Evolutionary conservation across 805 yeast genomes (phyloP), one percentile per base, ranked within the genome.

Genomic region (Candida coquimbonensis): DNA sequence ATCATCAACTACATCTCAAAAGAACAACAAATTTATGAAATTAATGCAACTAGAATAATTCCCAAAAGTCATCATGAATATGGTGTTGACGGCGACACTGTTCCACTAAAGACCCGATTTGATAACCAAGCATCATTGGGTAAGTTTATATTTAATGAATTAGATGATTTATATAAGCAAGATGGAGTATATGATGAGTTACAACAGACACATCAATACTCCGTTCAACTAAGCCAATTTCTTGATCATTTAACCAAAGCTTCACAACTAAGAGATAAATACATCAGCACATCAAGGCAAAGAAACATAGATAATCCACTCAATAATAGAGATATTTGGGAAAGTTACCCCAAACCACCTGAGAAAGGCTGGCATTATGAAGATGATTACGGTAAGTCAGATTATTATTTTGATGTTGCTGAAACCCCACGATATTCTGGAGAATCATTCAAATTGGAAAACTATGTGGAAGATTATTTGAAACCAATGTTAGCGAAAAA

Each of bases 261-360:
- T 12, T 37, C 83, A 42, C 74, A 73, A 11, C 55, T 82, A 44
- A 75, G 97, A 53, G 82, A 77, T 53, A 78, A 77, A 53, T 90
- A 88, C 63, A 74, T 81, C 57, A 54, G 57, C 3, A 50, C 75
- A 3, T 86, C 96, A 1, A 50, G 75, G 26, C 98, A 90, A 64
- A 72, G 80, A 49, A 81, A 79, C 36, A 53, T 60, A 36, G 78
- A 78, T 45, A 89, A 91, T 62, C 95, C 96, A 4, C 81, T 87
- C 56, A 83, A 89, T 63, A 32, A 36, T 24, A 64, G 63, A 7
- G 11, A 33, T 35, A 60, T 68, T 6, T 89, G 96, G 96, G 63
- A 64, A n/a, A 77, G 87, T 31, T 89, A 87, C 60, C 97, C 98
- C 0, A 80, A 81, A 21, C 95, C 96, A 9, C 53, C 63, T 39